A percentile compares a stretch with the other conserved stretches of the same genome.
phyloP scores from a whole-genome alignment of 306 rosid species.

The Cicer arietinum region DNA sequence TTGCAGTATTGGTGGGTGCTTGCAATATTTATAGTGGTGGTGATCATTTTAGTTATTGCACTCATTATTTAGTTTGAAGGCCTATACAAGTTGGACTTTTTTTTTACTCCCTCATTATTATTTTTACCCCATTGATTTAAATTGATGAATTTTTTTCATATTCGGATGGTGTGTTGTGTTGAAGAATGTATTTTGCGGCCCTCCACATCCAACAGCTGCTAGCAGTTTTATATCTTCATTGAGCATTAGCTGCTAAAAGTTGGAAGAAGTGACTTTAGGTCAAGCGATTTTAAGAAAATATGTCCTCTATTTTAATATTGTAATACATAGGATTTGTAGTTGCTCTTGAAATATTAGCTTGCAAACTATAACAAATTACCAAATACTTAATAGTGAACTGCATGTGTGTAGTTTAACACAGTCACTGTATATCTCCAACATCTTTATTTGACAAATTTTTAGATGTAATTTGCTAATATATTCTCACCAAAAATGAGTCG shows the following conservation, averaged over 20 bases:
- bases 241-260: slow-evolving; percentile 43
- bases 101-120: slow-evolving; percentile 25
- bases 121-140: slow-evolving; percentile 40
- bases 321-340: slow-evolving; percentile 5
- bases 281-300: slow-evolving; percentile 27
- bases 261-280: slow-evolving; percentile 17
- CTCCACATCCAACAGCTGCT: slow-evolving; percentile 33
- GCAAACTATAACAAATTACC: not conserved
- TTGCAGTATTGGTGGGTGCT: slow-evolving; percentile 82
- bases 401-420: not conserved
- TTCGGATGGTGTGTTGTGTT: slow-evolving; percentile 42
- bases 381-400: slow-evolving; percentile 5
- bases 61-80: slow-evolving; percentile 52
- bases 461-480: too few species aligned
- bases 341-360: slow-evolving; percentile 1
- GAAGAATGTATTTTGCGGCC: slow-evolving; percentile 13
- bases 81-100: slow-evolving; percentile 17
- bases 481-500: too few species aligned
- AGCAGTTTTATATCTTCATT: slow-evolving; percentile 33
- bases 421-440: too few species aligned
- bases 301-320: slow-evolving; percentile 27
- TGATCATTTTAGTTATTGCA: slow-evolving; percentile 55
- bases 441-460: too few species aligned
- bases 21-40: slow-evolving; percentile 49
- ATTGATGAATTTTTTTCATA: slow-evolving; percentile 27